Percentiles rank a stretch among this genome's conserved stretches.
Conservation (phyloP, 345 rosid species). For the Gossypium thurberi region DNA sequence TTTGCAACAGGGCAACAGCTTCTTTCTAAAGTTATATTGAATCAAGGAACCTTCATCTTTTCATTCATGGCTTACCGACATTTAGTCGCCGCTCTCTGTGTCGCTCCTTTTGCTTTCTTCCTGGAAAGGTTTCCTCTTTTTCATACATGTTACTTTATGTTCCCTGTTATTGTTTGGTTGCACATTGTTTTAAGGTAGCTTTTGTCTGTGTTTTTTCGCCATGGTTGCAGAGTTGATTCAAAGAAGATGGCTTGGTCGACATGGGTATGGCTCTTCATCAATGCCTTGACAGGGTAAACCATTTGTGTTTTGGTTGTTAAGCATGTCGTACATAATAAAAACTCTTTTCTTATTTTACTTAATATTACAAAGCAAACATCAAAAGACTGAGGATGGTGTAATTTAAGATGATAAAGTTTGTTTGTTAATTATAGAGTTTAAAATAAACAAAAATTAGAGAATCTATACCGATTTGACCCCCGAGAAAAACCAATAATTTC, state of each 20-base stretch:
- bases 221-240: slow-evolving; percentile 23
- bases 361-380: not conserved
- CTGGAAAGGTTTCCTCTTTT: slow-evolving; percentile 30
- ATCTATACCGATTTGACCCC: not conserved
- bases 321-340: not conserved
- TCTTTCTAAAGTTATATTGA: slow-evolving; percentile 31
- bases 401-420: not conserved
- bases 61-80: slow-evolving; percentile 46
- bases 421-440: not conserved
- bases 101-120: slow-evolving; percentile 44
- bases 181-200: not conserved
- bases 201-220: not conserved
- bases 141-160: not conserved
- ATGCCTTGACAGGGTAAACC: slow-evolving; percentile 37
- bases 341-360: not conserved
- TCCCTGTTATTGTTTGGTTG: not conserved
- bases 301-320: not conserved
- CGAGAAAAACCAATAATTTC: not conserved
- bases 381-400: not conserved
- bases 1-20: slow-evolving; percentile 37
- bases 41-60: slow-evolving; percentile 34
- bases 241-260: slow-evolving; percentile 23
- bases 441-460: not conserved
- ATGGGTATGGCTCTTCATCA: slow-evolving; percentile 37
- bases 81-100: slow-evolving; percentile 35